These are phyloP conservation scores for Fusarium ramigenum DNA, from an alignment of 2,329 filamentous ascomycete species.

Conservation along the genomic window DNA sequence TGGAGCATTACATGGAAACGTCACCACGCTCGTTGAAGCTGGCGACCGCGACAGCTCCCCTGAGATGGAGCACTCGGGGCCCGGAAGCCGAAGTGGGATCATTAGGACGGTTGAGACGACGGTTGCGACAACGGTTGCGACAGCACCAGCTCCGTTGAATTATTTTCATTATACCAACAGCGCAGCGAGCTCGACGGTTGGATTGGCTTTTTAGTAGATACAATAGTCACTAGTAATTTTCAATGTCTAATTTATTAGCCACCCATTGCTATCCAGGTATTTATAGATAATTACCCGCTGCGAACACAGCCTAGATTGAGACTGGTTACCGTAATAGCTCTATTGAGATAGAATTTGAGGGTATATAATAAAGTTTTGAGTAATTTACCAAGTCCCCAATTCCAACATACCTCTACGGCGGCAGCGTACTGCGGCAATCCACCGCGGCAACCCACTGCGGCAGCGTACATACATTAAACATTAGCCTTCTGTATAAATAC, in stretches of 20 bases:
- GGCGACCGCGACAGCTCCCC: constrained; percentile 9
- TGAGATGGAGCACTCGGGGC: neutral
- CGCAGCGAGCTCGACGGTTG: constrained; percentile 16
- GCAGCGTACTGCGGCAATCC: too few relatives aligned
- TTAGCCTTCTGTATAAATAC: too few relatives aligned
- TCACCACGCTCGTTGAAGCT: constrained; percentile 7
- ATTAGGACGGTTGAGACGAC: constrained; percentile 36
- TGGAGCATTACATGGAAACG: neutral
- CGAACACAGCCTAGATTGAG: too few relatives aligned
- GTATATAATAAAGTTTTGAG: too few relatives aligned
- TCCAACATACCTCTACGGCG: too few relatives aligned
- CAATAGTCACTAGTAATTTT: neutral
- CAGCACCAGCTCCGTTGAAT: neutral
- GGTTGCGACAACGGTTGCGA: constrained; percentile 31
- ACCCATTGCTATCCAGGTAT: too few relatives aligned
- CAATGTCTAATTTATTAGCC: neutral
- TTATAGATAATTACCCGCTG: too few relatives aligned
- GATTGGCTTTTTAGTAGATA: neutral
- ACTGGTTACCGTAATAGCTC: too few relatives aligned
- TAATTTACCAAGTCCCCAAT: too few relatives aligned
- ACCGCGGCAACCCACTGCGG: too few relatives aligned
- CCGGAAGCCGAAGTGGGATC: constrained; percentile 9
- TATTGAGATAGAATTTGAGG: too few relatives aligned
- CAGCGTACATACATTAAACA: too few relatives aligned
- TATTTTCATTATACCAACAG: constrained; percentile 21